Percentiles rank a stretch among this genome's conserved stretches.
Evolutionary conservation across 257 asterid genomes (phyloP).

Genomic region (Solanum tarijense): DNA sequence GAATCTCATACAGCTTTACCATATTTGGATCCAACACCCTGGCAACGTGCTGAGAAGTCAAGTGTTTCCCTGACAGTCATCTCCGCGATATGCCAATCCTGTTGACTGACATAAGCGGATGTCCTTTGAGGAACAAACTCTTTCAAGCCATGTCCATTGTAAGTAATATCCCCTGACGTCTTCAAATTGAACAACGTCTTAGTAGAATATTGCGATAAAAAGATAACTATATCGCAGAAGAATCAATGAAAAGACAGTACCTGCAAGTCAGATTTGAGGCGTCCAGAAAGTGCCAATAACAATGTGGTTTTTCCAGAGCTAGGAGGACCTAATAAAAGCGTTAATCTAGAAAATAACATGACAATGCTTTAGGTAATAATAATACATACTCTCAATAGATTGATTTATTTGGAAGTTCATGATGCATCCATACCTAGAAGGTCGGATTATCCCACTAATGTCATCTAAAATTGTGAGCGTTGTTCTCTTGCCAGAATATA

Average conservation of each 20-base stretch:
- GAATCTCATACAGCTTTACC: conserved; percentile 35
- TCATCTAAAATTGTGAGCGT: conserved; percentile 67
- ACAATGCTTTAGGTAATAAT: background rate
- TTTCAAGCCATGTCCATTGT: conserved; percentile 73
- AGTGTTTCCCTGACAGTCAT: conserved; percentile 96
- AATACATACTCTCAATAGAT: background rate
- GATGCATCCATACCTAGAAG: conserved; percentile 67
- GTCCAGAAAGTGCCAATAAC: conserved; percentile 89
- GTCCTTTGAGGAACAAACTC: conserved; percentile 92
- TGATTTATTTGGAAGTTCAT: background rate
- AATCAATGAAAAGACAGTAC: conserved; percentile 17
- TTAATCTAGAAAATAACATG: conserved; percentile 45
- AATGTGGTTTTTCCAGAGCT: conserved; percentile 95
- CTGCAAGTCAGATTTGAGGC: conserved; percentile 74
- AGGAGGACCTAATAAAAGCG: conserved; percentile 89
- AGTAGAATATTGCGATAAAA: conserved; percentile 4
- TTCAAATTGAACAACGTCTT: conserved; percentile 30
- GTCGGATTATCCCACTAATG: conserved; percentile 81
- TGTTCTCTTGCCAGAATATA: conserved; percentile 50
- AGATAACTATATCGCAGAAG: background rate
- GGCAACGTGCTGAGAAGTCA: conserved; percentile 77
- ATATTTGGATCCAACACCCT: conserved; percentile 84
- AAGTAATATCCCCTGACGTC: conserved; percentile 91
- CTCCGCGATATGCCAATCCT: conserved; percentile 87
- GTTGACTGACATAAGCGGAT: conserved; percentile 78